Conservation (phyloP, 1,139 yeast species). For the Diutina siamensis region DNA sequence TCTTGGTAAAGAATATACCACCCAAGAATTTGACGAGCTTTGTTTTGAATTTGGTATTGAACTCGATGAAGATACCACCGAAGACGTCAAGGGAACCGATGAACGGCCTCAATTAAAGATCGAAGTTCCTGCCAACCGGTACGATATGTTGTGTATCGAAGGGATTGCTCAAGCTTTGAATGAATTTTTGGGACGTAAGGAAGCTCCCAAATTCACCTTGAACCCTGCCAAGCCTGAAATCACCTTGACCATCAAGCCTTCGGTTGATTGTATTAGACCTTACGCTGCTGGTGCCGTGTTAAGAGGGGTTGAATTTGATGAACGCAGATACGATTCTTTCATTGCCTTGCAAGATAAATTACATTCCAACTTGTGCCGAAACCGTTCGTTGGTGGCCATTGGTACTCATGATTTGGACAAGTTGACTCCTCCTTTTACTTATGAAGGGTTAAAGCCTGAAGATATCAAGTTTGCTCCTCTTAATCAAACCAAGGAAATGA, state of each 20-base stretch:
- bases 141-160: slow-evolving; percentile 95
- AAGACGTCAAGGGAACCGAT: slow-evolving; percentile 50
- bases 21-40: slow-evolving; percentile 90
- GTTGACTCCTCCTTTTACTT: slow-evolving; percentile 74
- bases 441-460: slow-evolving; percentile 73
- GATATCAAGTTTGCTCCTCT: slow-evolving; percentile 75
- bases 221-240: slow-evolving; percentile 50
- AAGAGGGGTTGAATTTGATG: slow-evolving; percentile 70
- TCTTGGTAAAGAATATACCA: slow-evolving; percentile 70
- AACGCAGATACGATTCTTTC: slow-evolving; percentile 84
- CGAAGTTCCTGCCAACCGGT: slow-evolving; percentile 96
- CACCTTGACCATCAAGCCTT: slow-evolving; percentile 61
- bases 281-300: slow-evolving; percentile 91
- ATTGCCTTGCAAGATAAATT: slow-evolving; percentile 93
- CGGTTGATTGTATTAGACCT: slow-evolving; percentile 70
- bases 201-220: slow-evolving; percentile 57
- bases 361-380: slow-evolving; percentile 91
- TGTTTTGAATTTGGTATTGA: slow-evolving; percentile 98
- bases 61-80: slow-evolving; percentile 90
- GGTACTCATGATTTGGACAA: slow-evolving; percentile 95
- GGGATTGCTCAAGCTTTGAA: slow-evolving; percentile 94
- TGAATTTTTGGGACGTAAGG: slow-evolving; percentile 65
- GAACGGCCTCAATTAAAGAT: slow-evolving; percentile 96
- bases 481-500: slow-evolving; percentile 69
- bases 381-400: slow-evolving; percentile 93